These are phyloP conservation scores for Harringtonia aguacate DNA, from an alignment of 2,329 filamentous ascomycete species.

Conservation along the genomic window DNA sequence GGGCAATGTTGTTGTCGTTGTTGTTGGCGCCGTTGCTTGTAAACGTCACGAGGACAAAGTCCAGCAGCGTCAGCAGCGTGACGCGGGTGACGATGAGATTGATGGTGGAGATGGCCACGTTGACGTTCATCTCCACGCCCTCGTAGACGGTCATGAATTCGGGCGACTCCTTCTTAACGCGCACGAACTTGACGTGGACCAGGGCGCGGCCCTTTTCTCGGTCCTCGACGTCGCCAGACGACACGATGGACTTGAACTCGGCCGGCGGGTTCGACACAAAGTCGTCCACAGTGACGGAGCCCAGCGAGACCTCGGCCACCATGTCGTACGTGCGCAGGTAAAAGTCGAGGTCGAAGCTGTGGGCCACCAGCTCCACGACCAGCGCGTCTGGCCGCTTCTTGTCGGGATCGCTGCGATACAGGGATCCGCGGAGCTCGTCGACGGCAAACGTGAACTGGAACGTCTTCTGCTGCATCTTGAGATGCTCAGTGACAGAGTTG, in stretches of 20 bases:
- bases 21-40: slow-evolving; percentile 46
- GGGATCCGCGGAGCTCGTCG: slow-evolving; percentile 82
- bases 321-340: slow-evolving; percentile 87
- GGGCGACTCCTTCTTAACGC: slow-evolving; percentile 81
- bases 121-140: slow-evolving; percentile 86
- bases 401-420: slow-evolving; percentile 79
- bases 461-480: slow-evolving; percentile 75
- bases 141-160: slow-evolving; percentile 90
- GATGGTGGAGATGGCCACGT: slow-evolving; percentile 86
- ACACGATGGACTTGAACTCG: slow-evolving; percentile 97
- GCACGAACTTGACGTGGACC: slow-evolving; percentile 79
- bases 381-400: slow-evolving; percentile 66
- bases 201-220: slow-evolving; percentile 69
- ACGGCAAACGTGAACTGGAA: slow-evolving; percentile 98
- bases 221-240: slow-evolving; percentile 64
- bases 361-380: slow-evolving; percentile 82
- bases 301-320: slow-evolving; percentile 81
- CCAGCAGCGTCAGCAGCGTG: slow-evolving; percentile 81
- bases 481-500: slow-evolving; percentile 40
- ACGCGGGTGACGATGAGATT: slow-evolving; percentile 90
- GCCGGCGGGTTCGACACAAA: slow-evolving; percentile 81
- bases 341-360: slow-evolving; percentile 79
- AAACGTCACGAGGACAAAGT: slow-evolving; percentile 92
- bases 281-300: slow-evolving; percentile 82
- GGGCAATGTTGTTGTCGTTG: slow-evolving; percentile 24